Percentiles rank a stretch among this genome's conserved stretches.
phyloP scores from a whole-genome alignment of 495 filamentous ascomycete genomes.

The Apiosordaria backusii region DNA sequence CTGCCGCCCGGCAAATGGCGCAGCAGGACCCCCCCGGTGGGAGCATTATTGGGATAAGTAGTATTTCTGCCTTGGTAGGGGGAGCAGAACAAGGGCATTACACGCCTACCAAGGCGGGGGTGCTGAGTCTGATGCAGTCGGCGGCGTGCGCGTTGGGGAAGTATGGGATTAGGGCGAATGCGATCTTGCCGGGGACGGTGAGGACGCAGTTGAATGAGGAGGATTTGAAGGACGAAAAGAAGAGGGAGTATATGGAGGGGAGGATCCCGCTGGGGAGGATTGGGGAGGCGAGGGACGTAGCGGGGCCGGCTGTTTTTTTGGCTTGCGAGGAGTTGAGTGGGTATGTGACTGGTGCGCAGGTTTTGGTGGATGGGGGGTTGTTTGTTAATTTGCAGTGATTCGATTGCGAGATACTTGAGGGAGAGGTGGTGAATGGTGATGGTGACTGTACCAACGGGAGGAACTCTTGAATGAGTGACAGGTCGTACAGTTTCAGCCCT shows the following conservation, averaged over 20 bases:
- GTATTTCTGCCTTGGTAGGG: slow-evolving; percentile 82
- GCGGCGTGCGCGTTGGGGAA: slow-evolving; percentile 73
- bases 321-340: slow-evolving; percentile 72
- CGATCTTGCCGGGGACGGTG: slow-evolving; percentile 80
- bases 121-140: slow-evolving; percentile 81
- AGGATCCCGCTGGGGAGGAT: slow-evolving; percentile 76
- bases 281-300: slow-evolving; percentile 66
- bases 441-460: neutral
- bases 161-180: slow-evolving; percentile 78
- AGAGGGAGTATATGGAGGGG: slow-evolving; percentile 79
- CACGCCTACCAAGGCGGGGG: slow-evolving; percentile 86
- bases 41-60: slow-evolving; percentile 78
- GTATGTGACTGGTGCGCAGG: slow-evolving; percentile 78
- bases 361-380: slow-evolving; percentile 80
- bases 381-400: slow-evolving; percentile 56
- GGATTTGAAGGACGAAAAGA: slow-evolving; percentile 62
- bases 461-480: no score
- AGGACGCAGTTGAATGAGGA: slow-evolving; percentile 82
- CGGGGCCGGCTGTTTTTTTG: slow-evolving; percentile 81
- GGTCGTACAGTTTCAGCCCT: neutral
- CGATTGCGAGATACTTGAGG: neutral
- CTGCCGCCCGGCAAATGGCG: slow-evolving; percentile 78
- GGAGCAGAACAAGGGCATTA: slow-evolving; percentile 80
- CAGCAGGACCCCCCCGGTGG: slow-evolving; percentile 60
- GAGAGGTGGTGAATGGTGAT: neutral